These are phyloP conservation scores for Nicotiana sylvestris DNA, from an alignment of 257 asterid genomes.

Conservation along the genomic window DNA sequence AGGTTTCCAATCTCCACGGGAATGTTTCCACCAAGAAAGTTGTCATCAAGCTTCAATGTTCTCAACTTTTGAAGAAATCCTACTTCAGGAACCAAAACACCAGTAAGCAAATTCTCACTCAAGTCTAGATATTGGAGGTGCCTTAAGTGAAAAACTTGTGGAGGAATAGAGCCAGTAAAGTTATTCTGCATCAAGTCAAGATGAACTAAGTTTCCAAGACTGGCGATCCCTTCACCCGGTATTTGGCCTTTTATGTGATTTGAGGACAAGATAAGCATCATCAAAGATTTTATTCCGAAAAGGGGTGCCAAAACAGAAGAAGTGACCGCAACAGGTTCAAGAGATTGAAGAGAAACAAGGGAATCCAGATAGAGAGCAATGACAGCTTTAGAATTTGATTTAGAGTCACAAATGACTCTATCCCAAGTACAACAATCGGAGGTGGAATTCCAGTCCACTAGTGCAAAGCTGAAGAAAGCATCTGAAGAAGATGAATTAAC, in stretches of 20 bases:
- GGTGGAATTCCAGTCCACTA: conserved; percentile 21
- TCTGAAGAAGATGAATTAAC: background rate
- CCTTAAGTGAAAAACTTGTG: conserved; percentile 22
- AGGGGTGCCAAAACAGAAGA: conserved; percentile 24
- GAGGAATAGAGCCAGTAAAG: conserved; percentile 26
- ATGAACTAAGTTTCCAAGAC: conserved; percentile 15
- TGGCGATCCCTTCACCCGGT: conserved; percentile 18
- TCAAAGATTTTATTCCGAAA: conserved; percentile 16
- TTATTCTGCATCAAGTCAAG: conserved; percentile 23
- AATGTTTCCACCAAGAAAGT: conserved; percentile 18
- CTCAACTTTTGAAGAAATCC: conserved; percentile 15
- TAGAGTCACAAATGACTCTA: conserved; percentile 15
- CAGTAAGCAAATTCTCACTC: conserved; percentile 17
- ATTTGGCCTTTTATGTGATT: conserved; percentile 22
- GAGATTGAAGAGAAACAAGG: background rate
- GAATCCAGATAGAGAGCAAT: conserved; percentile 11
- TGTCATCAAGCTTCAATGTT: conserved; percentile 19
- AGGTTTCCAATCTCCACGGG: conserved; percentile 29
- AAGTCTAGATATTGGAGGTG: conserved; percentile 26
- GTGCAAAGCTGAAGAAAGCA: background rate
- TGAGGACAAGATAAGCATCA: conserved; percentile 30
- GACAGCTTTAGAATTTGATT: background rate
- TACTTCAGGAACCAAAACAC: conserved; percentile 12
- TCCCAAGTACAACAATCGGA: conserved; percentile 29
- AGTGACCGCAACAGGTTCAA: background rate